Conservation (phyloP, 2,329 filamentous ascomycete species). For the Bretziella fagacearum region DNA sequence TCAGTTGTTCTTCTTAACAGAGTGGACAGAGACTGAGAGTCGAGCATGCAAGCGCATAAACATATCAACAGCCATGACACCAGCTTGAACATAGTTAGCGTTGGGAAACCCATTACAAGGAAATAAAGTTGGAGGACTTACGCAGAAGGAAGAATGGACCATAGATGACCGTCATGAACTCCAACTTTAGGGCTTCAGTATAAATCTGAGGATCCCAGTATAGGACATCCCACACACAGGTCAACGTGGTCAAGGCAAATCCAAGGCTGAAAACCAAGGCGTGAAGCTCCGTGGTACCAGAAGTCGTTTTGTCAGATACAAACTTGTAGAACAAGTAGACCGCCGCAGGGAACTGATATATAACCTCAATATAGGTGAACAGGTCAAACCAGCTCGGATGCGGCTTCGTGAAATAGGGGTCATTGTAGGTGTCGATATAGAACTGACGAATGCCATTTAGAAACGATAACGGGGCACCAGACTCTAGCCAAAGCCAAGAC, state of each 20-base stretch:
- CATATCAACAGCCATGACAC: constrained; percentile 37
- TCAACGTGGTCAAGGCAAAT: constrained; percentile 33
- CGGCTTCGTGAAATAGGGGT: constrained; percentile 29
- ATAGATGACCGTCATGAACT: constrained; percentile 33
- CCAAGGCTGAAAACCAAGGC: constrained; percentile 35
- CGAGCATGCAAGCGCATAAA: constrained; percentile 32
- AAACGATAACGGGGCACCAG: constrained; percentile 30
- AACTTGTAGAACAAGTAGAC: constrained; percentile 31
- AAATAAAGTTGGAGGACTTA: constrained; percentile 23
- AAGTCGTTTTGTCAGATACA: constrained; percentile 16
- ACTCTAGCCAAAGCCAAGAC: constrained; percentile 25
- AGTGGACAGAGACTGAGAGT: constrained; percentile 20
- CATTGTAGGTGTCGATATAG: constrained; percentile 33
- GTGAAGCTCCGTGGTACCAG: constrained; percentile 30
- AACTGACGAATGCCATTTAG: constrained; percentile 28
- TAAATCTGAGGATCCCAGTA: constrained; percentile 33
- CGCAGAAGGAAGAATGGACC: constrained; percentile 35
- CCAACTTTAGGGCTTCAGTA: constrained; percentile 27
- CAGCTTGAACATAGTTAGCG: constrained; percentile 24
- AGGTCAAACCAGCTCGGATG: constrained; percentile 33
- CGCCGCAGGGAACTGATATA: constrained; percentile 34
- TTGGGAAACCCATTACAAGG: background rate
- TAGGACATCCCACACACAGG: constrained; percentile 34
- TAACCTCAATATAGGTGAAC: constrained; percentile 33
- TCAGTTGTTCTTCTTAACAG: constrained; percentile 11